phyloP scores from a whole-genome alignment of 2,329 filamentous ascomycete species.

The Cladosporium sp. region DNA sequence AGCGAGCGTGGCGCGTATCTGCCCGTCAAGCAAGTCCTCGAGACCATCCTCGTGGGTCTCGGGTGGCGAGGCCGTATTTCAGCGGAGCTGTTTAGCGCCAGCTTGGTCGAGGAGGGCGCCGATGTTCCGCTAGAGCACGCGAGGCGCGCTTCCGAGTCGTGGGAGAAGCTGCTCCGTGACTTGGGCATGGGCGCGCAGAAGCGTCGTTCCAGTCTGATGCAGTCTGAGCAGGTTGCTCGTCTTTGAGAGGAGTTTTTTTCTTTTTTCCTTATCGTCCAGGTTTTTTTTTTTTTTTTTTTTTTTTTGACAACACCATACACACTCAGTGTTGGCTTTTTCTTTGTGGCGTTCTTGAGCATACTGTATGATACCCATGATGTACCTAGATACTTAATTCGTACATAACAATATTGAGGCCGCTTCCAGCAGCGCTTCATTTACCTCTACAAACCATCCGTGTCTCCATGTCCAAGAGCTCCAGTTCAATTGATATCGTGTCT shows the following conservation, averaged over 20 bases:
- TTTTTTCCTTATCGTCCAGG: not conserved
- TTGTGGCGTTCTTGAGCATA: slow-evolving; percentile 6
- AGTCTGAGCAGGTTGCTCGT: slow-evolving; percentile 17
- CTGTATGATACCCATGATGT: slow-evolving; percentile 21
- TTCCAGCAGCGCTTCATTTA: not conserved
- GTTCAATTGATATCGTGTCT: not conserved
- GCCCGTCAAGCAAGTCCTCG: slow-evolving; percentile 63
- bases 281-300: not conserved
- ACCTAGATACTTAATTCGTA: slow-evolving; percentile 20
- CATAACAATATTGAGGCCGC: slow-evolving; percentile 13
- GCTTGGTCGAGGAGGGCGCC: slow-evolving; percentile 56
- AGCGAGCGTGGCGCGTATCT: slow-evolving; percentile 66
- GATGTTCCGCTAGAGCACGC: slow-evolving; percentile 60
- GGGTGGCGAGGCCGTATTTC: slow-evolving; percentile 71
- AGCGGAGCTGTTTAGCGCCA: slow-evolving; percentile 68
- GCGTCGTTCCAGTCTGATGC: slow-evolving; percentile 15
- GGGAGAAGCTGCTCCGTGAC: slow-evolving; percentile 52
- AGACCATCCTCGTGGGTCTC: slow-evolving; percentile 63
- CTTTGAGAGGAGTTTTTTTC: not conserved
- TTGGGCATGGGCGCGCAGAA: slow-evolving; percentile 26
- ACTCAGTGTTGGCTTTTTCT: not conserved
- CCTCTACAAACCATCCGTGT: not conserved
- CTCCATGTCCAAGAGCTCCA: not conserved
- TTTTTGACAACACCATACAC: not conserved
- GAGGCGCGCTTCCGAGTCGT: slow-evolving; percentile 52